Conservation (phyloP, 164 flowering plant genomes). For the Vitis cinerea region DNA sequence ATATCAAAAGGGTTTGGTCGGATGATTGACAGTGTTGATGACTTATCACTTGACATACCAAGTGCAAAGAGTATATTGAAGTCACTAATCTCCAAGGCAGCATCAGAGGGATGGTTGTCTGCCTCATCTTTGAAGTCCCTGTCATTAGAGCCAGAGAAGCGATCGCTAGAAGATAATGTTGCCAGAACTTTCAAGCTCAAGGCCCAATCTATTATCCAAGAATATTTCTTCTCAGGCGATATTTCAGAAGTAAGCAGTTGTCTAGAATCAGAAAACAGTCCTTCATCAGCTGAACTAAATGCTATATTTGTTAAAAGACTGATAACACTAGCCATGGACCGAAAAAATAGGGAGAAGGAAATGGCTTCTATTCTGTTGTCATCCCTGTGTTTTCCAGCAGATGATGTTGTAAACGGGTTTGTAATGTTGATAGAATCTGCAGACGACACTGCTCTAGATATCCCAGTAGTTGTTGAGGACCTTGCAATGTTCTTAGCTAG, state of each 20-base stretch:
- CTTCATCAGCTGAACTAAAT: constrained; percentile 40
- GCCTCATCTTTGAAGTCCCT: constrained; percentile 65
- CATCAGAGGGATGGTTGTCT: constrained; percentile 81
- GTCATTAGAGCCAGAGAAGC: constrained; percentile 28
- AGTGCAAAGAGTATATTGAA: constrained; percentile 53
- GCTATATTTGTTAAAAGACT: constrained; percentile 70
- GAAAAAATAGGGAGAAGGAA: constrained; percentile 87
- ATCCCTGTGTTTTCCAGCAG: constrained; percentile 58
- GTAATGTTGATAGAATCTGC: constrained; percentile 68
- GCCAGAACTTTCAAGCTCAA: constrained; percentile 47
- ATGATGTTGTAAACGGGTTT: constrained; percentile 68
- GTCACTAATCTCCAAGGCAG: constrained; percentile 70
- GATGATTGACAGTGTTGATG: constrained; percentile 67
- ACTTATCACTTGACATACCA: constrained; percentile 72
- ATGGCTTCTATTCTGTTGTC: constrained; percentile 81
- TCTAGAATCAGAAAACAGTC: constrained; percentile 47
- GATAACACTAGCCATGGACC: constrained; percentile 78
- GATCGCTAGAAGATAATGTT: constrained; percentile 34
- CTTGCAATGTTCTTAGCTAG: constrained; percentile 81
- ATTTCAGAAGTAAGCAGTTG: constrained; percentile 49
- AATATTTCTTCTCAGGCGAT: constrained; percentile 75
- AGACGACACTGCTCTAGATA: constrained; percentile 78
- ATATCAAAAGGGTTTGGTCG: constrained; percentile 67
- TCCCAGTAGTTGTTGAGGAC: constrained; percentile 65
- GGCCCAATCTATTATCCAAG: constrained; percentile 58